These are phyloP conservation scores for Phytophthora rubi DNA, from an alignment of 352 stramenopile species.

Conservation along the genomic window DNA sequence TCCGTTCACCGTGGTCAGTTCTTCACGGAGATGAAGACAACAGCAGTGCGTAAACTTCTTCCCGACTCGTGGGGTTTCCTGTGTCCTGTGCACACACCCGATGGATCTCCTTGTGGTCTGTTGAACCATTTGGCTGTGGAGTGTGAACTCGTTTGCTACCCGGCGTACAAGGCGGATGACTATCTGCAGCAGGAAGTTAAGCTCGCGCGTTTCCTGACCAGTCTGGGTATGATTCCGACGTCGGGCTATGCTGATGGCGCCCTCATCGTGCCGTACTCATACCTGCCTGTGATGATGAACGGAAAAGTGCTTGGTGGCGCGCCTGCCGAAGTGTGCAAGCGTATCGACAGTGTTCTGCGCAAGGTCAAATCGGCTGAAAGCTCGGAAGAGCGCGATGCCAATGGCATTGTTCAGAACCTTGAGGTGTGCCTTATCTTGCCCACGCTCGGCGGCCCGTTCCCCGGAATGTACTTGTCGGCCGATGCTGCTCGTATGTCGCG, in stretches of 20 bases:
- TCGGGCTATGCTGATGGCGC: slow-evolving; percentile 84
- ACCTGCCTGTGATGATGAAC: slow-evolving; percentile 97
- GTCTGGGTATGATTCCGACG: slow-evolving; percentile 84
- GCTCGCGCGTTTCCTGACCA: slow-evolving; percentile 76
- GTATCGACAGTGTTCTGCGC: slow-evolving; percentile 76
- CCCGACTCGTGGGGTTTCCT: slow-evolving; percentile 99
- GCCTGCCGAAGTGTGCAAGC: slow-evolving; percentile 84
- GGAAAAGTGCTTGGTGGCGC: slow-evolving; percentile 95
- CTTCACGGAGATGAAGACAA: slow-evolving; percentile 99
- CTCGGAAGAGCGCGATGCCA: slow-evolving; percentile 60
- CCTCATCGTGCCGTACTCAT: slow-evolving; percentile 88
- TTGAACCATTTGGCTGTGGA: slow-evolving; percentile 98
- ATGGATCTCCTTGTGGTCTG: slow-evolving; percentile 98
- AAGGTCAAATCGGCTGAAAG: slow-evolving; percentile 69
- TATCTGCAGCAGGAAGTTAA: slow-evolving; percentile 79
- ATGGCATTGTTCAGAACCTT: slow-evolving; percentile 79
- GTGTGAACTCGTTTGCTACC: slow-evolving; percentile 85
- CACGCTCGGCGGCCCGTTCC: slow-evolving; percentile 93
- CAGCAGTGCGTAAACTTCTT: slow-evolving; percentile 97
- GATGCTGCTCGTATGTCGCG: slow-evolving; percentile 94
- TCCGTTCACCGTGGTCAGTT: slow-evolving; percentile 99
- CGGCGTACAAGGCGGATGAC: slow-evolving; percentile 76
- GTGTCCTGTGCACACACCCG: slow-evolving; percentile 99
- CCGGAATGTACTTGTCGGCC: slow-evolving; percentile 98
- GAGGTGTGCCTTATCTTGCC: slow-evolving; percentile 86